These are phyloP conservation scores for Tirmania nivea DNA, from an alignment of 495 filamentous ascomycete genomes.

Conservation along the genomic window DNA sequence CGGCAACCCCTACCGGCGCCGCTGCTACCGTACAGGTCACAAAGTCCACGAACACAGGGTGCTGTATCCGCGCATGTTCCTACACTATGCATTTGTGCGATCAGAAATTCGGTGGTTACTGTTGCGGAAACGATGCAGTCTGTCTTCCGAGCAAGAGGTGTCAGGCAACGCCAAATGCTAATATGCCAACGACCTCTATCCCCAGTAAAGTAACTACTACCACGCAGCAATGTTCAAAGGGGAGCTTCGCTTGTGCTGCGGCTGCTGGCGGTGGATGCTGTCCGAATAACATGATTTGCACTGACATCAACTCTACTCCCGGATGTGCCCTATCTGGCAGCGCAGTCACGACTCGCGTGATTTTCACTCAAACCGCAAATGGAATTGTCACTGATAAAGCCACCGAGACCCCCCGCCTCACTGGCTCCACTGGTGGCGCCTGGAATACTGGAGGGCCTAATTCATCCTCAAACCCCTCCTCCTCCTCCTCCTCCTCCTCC, in stretches of 20 bases:
- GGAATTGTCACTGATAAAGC: too few relatives aligned
- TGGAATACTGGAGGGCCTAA: too few relatives aligned
- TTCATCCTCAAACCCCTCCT: too few relatives aligned
- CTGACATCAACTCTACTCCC: not conserved
- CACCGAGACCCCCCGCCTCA: too few relatives aligned
- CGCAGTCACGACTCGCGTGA: too few relatives aligned
- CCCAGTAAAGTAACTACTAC: not conserved
- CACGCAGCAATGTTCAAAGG: conserved; percentile 1
- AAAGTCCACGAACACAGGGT: not conserved
- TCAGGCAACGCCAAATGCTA: not conserved
- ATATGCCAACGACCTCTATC: not conserved
- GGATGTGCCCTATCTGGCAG: too few relatives aligned
- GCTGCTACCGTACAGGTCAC: not conserved
- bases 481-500: too few relatives aligned
- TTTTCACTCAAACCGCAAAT: too few relatives aligned
- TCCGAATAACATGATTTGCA: conserved; percentile 21
- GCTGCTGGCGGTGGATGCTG: conserved; percentile 27
- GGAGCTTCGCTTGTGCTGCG: conserved; percentile 24
- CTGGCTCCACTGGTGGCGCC: too few relatives aligned
- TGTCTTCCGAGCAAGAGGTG: not conserved
- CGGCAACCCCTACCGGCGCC: conserved; percentile 6
- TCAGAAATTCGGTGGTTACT: not conserved
- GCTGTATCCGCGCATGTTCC: not conserved
- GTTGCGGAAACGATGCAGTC: not conserved
- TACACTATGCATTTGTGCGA: not conserved